phyloP scores from a whole-genome alignment of 2,329 filamentous ascomycete genomes.

The Verticillium nubilum region DNA sequence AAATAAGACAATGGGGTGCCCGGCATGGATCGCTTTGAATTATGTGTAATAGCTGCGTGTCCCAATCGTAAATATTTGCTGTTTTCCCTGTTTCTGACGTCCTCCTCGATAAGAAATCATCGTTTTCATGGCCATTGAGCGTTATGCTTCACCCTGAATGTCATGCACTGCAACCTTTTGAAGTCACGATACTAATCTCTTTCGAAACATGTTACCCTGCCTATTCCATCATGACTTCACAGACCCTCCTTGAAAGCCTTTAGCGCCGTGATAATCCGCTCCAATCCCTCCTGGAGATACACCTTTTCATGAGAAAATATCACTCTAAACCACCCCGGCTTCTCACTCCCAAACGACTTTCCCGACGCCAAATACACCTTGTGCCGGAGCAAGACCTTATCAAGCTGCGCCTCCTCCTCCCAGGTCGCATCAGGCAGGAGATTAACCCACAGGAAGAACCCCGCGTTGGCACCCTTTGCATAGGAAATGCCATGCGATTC shows the following conservation, averaged over 20 bases:
- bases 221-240: too few relatives aligned
- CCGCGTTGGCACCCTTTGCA: conserved; percentile 41
- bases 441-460: conserved; percentile 50
- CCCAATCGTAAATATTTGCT: too few relatives aligned
- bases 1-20: neutral
- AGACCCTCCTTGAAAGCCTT: neutral
- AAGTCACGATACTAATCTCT: too few relatives aligned
- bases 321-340: conserved; percentile 31
- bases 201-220: too few relatives aligned
- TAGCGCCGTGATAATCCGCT: neutral
- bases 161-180: too few relatives aligned
- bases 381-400: conserved; percentile 19
- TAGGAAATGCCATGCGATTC: conserved; percentile 36
- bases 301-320: conserved; percentile 27
- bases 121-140: too few relatives aligned
- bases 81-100: too few relatives aligned
- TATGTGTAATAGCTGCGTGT: neutral
- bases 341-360: conserved; percentile 28
- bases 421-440: conserved; percentile 33
- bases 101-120: too few relatives aligned
- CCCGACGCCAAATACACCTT: conserved; percentile 31
- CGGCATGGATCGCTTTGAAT: neutral
- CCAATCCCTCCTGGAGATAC: conserved; percentile 21
- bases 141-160: too few relatives aligned
- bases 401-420: conserved; percentile 12